A percentile compares a stretch with the other conserved stretches of the same genome.
Evolutionary conservation across 768 basidiomycete species (phyloP).

Genomic region (Naganishia vaughanmartiniae): DNA sequence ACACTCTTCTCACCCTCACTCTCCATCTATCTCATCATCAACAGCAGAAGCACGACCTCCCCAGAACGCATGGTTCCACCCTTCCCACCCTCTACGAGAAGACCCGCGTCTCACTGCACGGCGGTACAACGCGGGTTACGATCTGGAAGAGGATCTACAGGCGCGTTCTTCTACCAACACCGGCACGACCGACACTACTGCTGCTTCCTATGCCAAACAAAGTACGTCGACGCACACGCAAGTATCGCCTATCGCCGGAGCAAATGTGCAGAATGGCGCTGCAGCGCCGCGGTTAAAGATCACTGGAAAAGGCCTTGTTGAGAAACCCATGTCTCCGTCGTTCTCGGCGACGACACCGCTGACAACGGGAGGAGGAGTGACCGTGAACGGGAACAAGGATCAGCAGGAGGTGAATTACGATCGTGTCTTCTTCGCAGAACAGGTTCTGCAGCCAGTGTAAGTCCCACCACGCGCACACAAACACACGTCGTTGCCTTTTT

Average conservation of each 20-base stretch:
- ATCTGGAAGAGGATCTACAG: background rate
- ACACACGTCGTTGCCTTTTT: too few relatives aligned
- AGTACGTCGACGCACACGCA: background rate
- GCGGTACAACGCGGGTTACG: conserved; percentile 10
- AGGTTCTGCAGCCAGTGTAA: conserved; percentile 85
- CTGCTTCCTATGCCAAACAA: background rate
- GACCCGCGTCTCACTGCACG: conserved; percentile 14
- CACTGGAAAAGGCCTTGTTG: background rate
- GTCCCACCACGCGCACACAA: too few relatives aligned
- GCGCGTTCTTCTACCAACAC: too few relatives aligned
- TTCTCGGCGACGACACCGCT: too few relatives aligned
- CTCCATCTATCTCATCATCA: background rate
- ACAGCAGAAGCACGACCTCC: background rate
- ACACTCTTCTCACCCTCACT: background rate
- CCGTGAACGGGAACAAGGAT: background rate
- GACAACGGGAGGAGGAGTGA: background rate
- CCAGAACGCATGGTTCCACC: conserved; percentile 18
- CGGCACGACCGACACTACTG: background rate
- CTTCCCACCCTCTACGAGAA: conserved; percentile 14
- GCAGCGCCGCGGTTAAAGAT: background rate
- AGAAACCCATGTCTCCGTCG: too few relatives aligned
- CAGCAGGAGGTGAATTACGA: conserved; percentile 67
- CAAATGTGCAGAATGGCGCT: background rate
- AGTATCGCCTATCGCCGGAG: too few relatives aligned
- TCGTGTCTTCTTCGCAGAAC: conserved; percentile 76